Percentiles rank a stretch among this genome's conserved stretches.
These are phyloP conservation scores for Penicillium antarcticum DNA, from an alignment of 495 filamentous ascomycete genomes.

Conservation along the genomic window DNA sequence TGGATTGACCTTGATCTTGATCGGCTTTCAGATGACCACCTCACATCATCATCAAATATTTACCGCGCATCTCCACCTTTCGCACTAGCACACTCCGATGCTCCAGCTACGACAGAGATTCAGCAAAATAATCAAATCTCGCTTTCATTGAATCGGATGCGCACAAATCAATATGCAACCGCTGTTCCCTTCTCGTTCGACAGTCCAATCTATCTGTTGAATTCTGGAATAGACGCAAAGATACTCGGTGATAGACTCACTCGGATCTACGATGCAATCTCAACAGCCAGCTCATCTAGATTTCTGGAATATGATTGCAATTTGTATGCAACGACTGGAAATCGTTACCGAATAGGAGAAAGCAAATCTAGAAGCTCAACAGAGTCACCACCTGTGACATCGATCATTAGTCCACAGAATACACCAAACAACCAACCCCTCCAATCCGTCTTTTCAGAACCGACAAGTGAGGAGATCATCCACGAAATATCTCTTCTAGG, in stretches of 20 bases:
- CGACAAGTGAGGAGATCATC: not conserved
- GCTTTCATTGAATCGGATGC: not conserved
- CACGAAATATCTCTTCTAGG: constrained; percentile 16
- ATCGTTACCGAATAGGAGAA: constrained; percentile 16
- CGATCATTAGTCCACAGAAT: not conserved
- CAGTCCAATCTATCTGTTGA: constrained; percentile 24
- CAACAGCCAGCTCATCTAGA: constrained; percentile 18
- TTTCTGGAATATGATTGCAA: constrained; percentile 23
- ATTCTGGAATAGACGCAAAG: constrained; percentile 17
- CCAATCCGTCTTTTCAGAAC: not conserved
- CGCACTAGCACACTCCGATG: not conserved
- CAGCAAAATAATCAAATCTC: not conserved
- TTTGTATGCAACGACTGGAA: constrained; percentile 11
- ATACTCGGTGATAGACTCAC: constrained; percentile 16
- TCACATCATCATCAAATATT: not conserved
- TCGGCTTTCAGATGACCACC: not conserved
- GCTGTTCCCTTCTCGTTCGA: not conserved
- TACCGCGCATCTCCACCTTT: not conserved
- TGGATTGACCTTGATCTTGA: constrained; percentile 16
- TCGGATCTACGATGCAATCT: constrained; percentile 18
- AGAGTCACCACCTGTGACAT: not conserved
- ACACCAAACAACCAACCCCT: not conserved
- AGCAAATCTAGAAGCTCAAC: not conserved
- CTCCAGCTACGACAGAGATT: not conserved
- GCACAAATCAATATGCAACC: not conserved